Conservation (phyloP, 108 stramenopile genomes). For the Mayamaea pseudoterrestris region DNA sequence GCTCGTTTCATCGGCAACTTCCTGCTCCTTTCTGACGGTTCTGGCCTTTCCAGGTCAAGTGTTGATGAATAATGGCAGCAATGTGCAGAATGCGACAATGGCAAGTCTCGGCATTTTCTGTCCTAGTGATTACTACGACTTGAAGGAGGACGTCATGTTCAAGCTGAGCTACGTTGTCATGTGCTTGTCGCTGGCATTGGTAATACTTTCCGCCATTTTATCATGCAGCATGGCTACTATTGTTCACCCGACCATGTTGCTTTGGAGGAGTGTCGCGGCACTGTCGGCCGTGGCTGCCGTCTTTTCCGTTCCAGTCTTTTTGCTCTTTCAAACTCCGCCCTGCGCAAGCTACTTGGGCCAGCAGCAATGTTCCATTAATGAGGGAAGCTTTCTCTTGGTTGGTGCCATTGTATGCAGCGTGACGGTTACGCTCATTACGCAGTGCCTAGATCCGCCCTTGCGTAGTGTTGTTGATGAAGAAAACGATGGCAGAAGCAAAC, state of each 20-base stretch:
- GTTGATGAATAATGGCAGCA: too few relatives aligned
- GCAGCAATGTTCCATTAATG: not conserved
- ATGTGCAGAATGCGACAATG: too few relatives aligned
- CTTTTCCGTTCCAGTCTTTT: not conserved
- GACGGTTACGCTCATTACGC: not conserved
- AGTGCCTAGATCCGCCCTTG: not conserved
- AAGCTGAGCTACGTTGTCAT: too few relatives aligned
- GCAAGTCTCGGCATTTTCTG: too few relatives aligned
- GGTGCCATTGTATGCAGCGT: not conserved
- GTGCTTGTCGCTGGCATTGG: too few relatives aligned
- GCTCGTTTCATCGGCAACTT: too few relatives aligned
- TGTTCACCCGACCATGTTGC: not conserved
- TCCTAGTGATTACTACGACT: too few relatives aligned
- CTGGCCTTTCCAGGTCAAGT: too few relatives aligned
- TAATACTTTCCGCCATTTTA: too few relatives aligned
- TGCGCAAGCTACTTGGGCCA: not conserved
- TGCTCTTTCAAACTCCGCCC: not conserved
- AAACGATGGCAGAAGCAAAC: not conserved
- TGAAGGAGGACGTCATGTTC: too few relatives aligned
- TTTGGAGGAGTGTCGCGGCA: not conserved
- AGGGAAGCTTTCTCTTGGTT: not conserved
- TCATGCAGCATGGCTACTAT: not conserved
- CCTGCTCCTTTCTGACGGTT: too few relatives aligned
- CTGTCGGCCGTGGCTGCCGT: not conserved
- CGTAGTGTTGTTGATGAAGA: not conserved